phyloP scores from a whole-genome alignment of 345 rosid species.

The Clarkia xantiana region DNA sequence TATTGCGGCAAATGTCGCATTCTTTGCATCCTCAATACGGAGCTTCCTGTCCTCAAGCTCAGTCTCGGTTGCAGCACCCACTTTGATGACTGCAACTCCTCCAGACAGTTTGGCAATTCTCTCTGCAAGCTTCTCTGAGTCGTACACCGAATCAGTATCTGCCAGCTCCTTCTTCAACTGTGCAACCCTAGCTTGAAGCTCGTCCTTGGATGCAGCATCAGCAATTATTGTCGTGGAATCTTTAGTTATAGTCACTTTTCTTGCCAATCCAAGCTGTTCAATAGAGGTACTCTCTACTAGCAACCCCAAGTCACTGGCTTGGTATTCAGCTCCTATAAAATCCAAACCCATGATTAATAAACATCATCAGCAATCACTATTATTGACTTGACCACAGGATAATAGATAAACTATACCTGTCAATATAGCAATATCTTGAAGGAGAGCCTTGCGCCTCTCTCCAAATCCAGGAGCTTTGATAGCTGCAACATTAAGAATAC shows the following conservation, averaged over 20 bases:
- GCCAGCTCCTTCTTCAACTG: constrained; percentile 74
- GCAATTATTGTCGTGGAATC: constrained; percentile 84
- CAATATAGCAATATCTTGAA: constrained; percentile 86
- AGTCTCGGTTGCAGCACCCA: constrained; percentile 95
- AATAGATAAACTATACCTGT: constrained; percentile 41
- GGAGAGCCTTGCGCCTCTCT: constrained; percentile 93
- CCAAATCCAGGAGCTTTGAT: constrained; percentile 96
- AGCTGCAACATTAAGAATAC: constrained; percentile 83
- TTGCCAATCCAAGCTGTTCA: constrained; percentile 79
- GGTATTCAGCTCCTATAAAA: constrained; percentile 75
- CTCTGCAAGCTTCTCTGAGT: constrained; percentile 83
- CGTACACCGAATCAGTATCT: constrained; percentile 87
- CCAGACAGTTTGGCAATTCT: constrained; percentile 92
- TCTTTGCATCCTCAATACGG: constrained; percentile 91
- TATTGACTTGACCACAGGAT: neutral
- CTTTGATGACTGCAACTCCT: constrained; percentile 95
- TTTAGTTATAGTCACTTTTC: constrained; percentile 70
- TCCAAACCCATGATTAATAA: neutral
- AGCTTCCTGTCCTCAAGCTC: constrained; percentile 96
- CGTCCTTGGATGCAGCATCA: constrained; percentile 90
- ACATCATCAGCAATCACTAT: neutral
- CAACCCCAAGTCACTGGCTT: constrained; percentile 73
- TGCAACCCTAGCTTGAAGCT: constrained; percentile 62
- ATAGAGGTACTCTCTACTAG: constrained; percentile 54
- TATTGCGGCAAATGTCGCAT: constrained; percentile 93